Base-by-base conservation (phyloP, 805 yeast genomes). In the Metschnikowia lunata region DNA sequence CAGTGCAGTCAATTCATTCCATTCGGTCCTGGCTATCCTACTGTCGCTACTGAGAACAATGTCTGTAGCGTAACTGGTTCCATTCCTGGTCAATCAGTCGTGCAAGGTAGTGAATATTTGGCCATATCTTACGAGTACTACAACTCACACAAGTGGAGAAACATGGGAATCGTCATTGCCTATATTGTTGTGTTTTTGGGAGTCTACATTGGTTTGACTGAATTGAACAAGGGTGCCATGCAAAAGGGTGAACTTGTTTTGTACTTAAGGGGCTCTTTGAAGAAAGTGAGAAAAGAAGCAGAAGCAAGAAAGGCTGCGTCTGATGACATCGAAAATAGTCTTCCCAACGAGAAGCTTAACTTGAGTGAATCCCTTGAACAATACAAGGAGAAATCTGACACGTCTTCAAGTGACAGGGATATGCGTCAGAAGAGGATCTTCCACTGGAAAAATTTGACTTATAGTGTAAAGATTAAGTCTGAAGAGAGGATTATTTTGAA, bases 71-170 rank as follows among this genome's bases (percentile, higher is more conserved):
- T 76, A 34, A 75, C 75, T 28, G 89, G 91, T 33, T 69, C 90
- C 10, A 52, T 54, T 2, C 67, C 81, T 1, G 93, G 95, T 34
- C 57, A 60, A 18, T 45, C 57, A 11, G 51, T 50, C 39, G 86
- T 87, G 37, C 55, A 61, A 29, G 96, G 95, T 53, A 78, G 80
- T 50, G 63, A 60, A 30, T 87, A 83, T 56, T 51, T 87, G 44
- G 48, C 49, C 6, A 55, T 54, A 3, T 60, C 80, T 8, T 87
- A 62, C 62, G 58, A 62, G 34, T 88, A 82, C 67, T 58, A 58
- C 15, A 79, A 73, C 55, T 50, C 62, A 15, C 87, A 88, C 62
- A 73, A 76, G 39, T 88, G 96, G 96, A 80, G 95, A 69, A 85
- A 88, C 61, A 72, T 83, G 45, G 96, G 89, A 57, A 78, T 83